These are phyloP conservation scores for Cyclostephanos tholiformis DNA, from an alignment of 108 stramenopile genomes.

Conservation along the genomic window DNA sequence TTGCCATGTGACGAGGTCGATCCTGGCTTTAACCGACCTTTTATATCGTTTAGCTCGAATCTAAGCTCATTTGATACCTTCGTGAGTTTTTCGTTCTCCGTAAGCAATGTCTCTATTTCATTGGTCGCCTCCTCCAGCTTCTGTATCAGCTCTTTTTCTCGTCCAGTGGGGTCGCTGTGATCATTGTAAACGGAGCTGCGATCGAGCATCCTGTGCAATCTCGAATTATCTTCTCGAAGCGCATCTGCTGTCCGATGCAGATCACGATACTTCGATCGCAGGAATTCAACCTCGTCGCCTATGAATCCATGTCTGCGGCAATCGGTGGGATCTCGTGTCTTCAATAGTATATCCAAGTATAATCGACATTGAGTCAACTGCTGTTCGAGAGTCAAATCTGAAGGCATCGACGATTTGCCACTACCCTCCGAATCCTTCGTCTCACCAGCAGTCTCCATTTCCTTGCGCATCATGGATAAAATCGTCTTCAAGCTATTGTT, in stretches of 20 bases:
- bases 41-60: conserved; percentile 20
- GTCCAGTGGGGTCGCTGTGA: neutral
- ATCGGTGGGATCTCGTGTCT: neutral
- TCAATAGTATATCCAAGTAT: conserved; percentile 43
- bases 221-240: conserved; percentile 18
- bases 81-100: conserved; percentile 29
- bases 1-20: neutral
- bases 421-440: conserved; percentile 1
- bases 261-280: conserved; percentile 29
- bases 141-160: conserved; percentile 37
- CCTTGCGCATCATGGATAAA: conserved; percentile 37
- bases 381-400: conserved; percentile 15
- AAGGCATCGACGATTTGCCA: conserved; percentile 1
- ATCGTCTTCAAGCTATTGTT: conserved; percentile 42
- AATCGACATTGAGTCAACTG: conserved; percentile 34
- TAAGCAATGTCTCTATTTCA: conserved; percentile 33
- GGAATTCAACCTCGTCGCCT: conserved; percentile 27
- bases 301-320: neutral
- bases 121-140: conserved; percentile 42
- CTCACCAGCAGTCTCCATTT: conserved; percentile 30
- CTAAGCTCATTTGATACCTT: conserved; percentile 25
- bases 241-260: conserved; percentile 23
- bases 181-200: neutral
- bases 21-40: too few species aligned
- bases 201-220: conserved; percentile 7